Percentiles rank a stretch among this genome's conserved stretches.
phyloP scores from a whole-genome alignment of 345 rosid species.

The Aurinia saxatilis region DNA sequence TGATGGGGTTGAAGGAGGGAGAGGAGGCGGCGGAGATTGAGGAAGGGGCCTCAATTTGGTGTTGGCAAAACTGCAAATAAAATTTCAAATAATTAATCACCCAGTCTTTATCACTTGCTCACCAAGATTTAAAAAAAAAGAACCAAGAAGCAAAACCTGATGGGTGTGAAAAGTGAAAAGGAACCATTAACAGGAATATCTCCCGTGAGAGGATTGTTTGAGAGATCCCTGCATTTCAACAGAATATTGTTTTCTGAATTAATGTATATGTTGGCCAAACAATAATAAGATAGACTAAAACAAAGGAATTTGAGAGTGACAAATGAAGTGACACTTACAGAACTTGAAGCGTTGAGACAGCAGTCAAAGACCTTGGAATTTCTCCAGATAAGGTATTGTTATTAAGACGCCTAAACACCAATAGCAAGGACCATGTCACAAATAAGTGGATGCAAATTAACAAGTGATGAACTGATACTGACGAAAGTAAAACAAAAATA shows the following conservation, averaged over 20 bases:
- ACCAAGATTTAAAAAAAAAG: not conserved
- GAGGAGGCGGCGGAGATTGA: slow-evolving; percentile 29
- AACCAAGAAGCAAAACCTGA: slow-evolving; percentile 28
- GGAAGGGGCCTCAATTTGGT: slow-evolving; percentile 27
- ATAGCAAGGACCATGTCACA: slow-evolving; percentile 8
- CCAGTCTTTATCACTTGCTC: not conserved
- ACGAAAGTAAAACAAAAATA: not conserved
- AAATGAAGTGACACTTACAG: slow-evolving; percentile 29
- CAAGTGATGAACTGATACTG: not conserved
- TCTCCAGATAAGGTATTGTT: slow-evolving; percentile 35
- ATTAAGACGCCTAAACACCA: slow-evolving; percentile 34
- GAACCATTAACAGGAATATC: slow-evolving; percentile 38
- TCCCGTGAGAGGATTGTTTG: slow-evolving; percentile 31
- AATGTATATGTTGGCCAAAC: not conserved
- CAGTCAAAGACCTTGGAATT: slow-evolving; percentile 35
- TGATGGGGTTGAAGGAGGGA: slow-evolving; percentile 30
- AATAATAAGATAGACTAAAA: not conserved
- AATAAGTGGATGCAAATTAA: not conserved
- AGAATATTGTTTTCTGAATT: too few relatives aligned
- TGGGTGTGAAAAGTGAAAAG: slow-evolving; percentile 37
- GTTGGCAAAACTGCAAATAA: slow-evolving; percentile 28
- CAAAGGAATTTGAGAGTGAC: not conserved
- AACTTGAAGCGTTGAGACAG: slow-evolving; percentile 26
- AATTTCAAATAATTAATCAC: slow-evolving; percentile 7
- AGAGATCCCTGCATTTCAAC: slow-evolving; percentile 30